Base-by-base conservation (phyloP, 129 eudicot species). In the Smallanthus sonchifolius region DNA sequence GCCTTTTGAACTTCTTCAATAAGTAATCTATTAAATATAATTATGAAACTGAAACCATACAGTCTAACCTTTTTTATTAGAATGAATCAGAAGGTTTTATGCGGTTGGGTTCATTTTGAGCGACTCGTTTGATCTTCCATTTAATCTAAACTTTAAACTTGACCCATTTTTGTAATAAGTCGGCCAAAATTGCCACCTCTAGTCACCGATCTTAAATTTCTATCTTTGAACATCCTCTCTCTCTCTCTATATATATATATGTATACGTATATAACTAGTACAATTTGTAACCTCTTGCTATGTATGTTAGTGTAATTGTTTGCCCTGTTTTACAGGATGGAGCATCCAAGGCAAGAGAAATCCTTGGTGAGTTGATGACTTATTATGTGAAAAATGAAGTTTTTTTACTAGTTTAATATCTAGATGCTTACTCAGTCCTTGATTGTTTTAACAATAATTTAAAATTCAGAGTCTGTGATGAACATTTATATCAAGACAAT, bases 401-500 rank as follows among this genome's bases (percentile, higher is more conserved):
- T 7, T 42, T 42, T 75, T 62, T 52, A 74, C 67, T n/a, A 39
- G 28, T 57, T 32, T 44, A 34, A 57, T 60, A 20, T 40, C 42
- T 17, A 65, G 52, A 17, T 73, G 39, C 28, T 66, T 61, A 65
- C 20, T 24, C 24, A 11, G 59, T 60, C 7, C 10, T n/a, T 67
- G 57, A 73, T 75, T 45, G 28, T 78, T 70, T 77, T 24, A 8
- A 54, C 57, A 15, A 35, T 48, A 8, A 32, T 30, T 38, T 36
- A 51, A 72, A 65, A 47, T 59, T 73, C 84, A 94, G 99, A 88
- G 57, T 76, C 89, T 28, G 88, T 94, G 73, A 84, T 94, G 99
- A 88, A 88, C 43, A 94, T 94, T 76, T 94, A 85, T 83, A 81
- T 94, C 60, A 94, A 91, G 67, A 88, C 94, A 34, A 94, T 94